Evolutionary conservation across 2,329 filamentous ascomycete genomes (phyloP), one percentile per base, ranked within the genome.

Genomic region (Aspergillus quadricinctus): DNA sequence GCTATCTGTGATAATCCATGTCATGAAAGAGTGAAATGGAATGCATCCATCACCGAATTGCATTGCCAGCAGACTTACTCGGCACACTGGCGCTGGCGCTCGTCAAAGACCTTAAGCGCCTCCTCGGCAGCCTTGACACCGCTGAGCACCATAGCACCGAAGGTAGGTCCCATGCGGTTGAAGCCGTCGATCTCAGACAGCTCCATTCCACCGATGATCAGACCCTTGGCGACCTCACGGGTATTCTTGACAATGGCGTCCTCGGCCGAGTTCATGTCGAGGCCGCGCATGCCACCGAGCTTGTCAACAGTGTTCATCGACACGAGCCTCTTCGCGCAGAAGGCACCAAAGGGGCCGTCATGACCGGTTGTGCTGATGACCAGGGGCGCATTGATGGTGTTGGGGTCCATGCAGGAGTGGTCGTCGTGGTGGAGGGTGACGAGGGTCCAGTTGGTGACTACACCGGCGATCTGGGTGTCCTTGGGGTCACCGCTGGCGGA

Each of bases 131-230:
- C 92, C 82, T 95, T 96, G 69, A 96, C 88, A 64, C 92, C 92
- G 56, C 83, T 88, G 41, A 96, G 81, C 21, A 84, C 90, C 92
- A 96, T 96, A 52, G 92, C 92, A 55, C 90, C 90, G 72, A 94
- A 94, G 1, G 90, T 93, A 41, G 89, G 89, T 2, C 84, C 92
- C 92, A 96, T 96, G 53, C 92, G 85, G 78, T 95, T 95, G 60
- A 90, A 90, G 19, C 91, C 92, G 68, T 96, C 92, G 31, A 96
- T 86, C 76, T 96, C 92, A 57, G 87, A 90, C 64, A 96, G 80
- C 75, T 96, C 92, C 92, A 97, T 97, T 41, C 92, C 92, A 53
- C 92, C 92, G n/a, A 95, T 88, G 67, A 96, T 91, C 61, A 97
- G 79, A 28, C 92, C 92, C 5, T 90, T 90, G 14, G 92, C 86